Base-by-base conservation (phyloP, 2,329 filamentous ascomycete genomes). In the Phialophora tarda region DNA sequence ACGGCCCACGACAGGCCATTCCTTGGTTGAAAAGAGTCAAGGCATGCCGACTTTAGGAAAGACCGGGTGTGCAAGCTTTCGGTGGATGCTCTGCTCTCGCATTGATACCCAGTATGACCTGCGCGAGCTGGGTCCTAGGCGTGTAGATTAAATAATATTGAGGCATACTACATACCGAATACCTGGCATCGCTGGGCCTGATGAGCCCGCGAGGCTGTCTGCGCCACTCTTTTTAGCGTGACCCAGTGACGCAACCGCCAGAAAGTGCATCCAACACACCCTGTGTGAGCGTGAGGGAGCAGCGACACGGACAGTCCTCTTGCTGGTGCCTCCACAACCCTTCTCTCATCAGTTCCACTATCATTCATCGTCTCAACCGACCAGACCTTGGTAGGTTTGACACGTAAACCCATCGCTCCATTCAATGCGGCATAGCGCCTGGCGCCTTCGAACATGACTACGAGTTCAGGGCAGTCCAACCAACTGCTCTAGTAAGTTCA, bases 401-500 rank as follows among this genome's bases (percentile, higher is more conserved):
- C 5, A 41, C 38, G 12, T n/a, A 17, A 7, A n/a, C 55, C 17
- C 21, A 34, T 21, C 14, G 38, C 23, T 34, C 32, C 55, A 28
- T 10, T 28, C 11, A 28, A 23, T 17, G 12, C 32, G 51, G 38
- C 14, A 44, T n/a, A 44, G 28, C 8, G 17, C 24, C 41, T 59
- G 23, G 32, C 41, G 30, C 54, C 26, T n/a, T 23, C 26, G 73
- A 79, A 64, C 70, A 91, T 91, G 89, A 88, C 89, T 67, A 91
- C 89, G 67, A 91, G 89, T 65, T 91, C 89, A 58, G 85, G 85
- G 72, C 82, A 77, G 32, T 82, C 85, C 69, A 91, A 88, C 73
- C 89, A 88, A 64, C 83, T 92, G 69, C 87, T 92, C 76, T 92
- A 92, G 90, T 92, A 83, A 75, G 88, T 80, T 32, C 47, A 14